Conservation (phyloP, 257 asterid genomes). For the Plantago major region DNA sequence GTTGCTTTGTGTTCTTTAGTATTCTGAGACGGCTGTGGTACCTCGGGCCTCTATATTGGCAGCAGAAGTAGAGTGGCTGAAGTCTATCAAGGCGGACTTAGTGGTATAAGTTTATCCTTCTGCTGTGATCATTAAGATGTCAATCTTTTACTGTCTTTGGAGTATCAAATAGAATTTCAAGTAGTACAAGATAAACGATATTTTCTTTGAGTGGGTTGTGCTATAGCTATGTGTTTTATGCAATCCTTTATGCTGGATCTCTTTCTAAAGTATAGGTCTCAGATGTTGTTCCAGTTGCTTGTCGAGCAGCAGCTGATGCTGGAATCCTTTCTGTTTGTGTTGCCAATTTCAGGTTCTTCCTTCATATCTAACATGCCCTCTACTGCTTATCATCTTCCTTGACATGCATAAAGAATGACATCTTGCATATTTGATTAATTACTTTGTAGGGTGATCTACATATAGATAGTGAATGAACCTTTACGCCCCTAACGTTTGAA, state of each 20-base stretch:
- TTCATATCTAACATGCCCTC: background rate
- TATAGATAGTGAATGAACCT: too few relatives aligned
- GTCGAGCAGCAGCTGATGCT: conserved; percentile 99
- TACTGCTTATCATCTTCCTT: background rate
- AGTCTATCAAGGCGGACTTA: conserved; percentile 80
- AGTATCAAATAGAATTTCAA: conserved; percentile 5
- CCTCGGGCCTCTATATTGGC: conserved; percentile 86
- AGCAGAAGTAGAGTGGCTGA: conserved; percentile 92
- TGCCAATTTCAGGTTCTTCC: conserved; percentile 78
- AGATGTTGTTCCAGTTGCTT: conserved; percentile 98
- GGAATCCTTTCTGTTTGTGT: conserved; percentile 93
- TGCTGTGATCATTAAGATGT: background rate
- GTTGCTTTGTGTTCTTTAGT: conserved; percentile 42
- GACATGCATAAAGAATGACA: background rate
- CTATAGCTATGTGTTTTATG: background rate
- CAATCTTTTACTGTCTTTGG: background rate
- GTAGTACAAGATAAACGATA: too few relatives aligned
- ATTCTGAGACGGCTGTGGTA: conserved; percentile 92
- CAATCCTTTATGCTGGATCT: background rate
- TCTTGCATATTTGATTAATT: background rate
- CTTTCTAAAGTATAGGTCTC: conserved; percentile 56
- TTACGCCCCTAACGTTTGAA: too few relatives aligned
- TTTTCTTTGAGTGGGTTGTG: background rate
- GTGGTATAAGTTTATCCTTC: conserved; percentile 51
- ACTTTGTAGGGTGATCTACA: too few relatives aligned